Evolutionary conservation across 805 yeast species (phyloP), one percentile per base, ranked within the genome.

Genomic region (Pichia nanzhaoensis): DNA sequence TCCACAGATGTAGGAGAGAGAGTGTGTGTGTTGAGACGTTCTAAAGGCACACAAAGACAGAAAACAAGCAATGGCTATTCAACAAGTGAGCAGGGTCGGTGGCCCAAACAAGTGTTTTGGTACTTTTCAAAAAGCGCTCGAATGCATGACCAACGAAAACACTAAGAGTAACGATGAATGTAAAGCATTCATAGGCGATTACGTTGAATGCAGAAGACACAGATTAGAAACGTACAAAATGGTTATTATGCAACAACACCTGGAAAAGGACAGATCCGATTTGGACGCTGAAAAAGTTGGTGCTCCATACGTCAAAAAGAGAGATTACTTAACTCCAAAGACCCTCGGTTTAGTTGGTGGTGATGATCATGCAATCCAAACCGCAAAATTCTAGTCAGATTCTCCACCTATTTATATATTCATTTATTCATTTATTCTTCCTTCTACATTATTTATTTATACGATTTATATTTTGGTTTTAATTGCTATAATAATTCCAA

Each of bases 71-170:
- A 61, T 61, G 66, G 65, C 66, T 39, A 54, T 61, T 43, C 64
- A 58, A 45, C 66, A 61, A 52, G 58, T 61, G 31, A 56, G 64
- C 42, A 55, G 63, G 48, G 56, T 56, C 41, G 69, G 70, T 18
- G 70, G 68, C 21, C 70, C 70, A 37, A 63, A 58, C 57, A 60
- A 55, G 42, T 66, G 70, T 52, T 66, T 64, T 52, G 65, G 64
- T 24, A 58, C 59, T 28, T 66, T 65, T 47, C 70, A 66, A 47
- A 60, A 61, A 42, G 67, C 66, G 6, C 55, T 66, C 19, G 70
- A 66, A 52, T 66, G 70, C 46, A 58, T 65, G 62, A 66, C 70
- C 9, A 63, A 57, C 40, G 55, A 56, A 24, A 54, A 56, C n/a
- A 58, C 61, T 6, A 49, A 53, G 31, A 55, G 55, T 24, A 58